Percentiles rank a stretch among this genome's conserved stretches.
Evolutionary conservation across 495 filamentous ascomycete genomes (phyloP).

Genomic region (Bombardia bombarda): DNA sequence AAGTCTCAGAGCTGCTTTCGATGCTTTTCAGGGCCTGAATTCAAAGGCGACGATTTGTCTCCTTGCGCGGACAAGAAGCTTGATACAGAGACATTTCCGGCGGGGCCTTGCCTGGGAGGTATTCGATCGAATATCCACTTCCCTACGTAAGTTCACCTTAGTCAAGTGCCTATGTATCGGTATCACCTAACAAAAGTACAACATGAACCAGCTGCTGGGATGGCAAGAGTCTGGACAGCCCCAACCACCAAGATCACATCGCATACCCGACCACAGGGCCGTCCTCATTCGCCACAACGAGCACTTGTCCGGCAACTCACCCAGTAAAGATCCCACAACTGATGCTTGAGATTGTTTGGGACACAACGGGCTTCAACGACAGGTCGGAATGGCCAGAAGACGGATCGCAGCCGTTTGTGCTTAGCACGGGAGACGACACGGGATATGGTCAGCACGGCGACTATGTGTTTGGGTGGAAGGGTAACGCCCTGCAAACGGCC

Average conservation of each 20-base stretch:
- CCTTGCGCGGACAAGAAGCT: not conserved
- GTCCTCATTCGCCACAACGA: slow-evolving; percentile 4
- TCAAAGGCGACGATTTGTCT: slow-evolving; percentile 28
- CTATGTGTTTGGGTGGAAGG: slow-evolving; percentile 42
- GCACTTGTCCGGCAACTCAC: slow-evolving; percentile 14
- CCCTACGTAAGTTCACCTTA: slow-evolving; percentile 4
- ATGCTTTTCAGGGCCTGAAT: slow-evolving; percentile 35
- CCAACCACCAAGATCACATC: slow-evolving; percentile 33
- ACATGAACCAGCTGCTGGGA: slow-evolving; percentile 23
- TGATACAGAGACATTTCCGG: slow-evolving; percentile 19
- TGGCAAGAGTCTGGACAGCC: slow-evolving; percentile 22
- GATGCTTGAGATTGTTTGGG: not conserved
- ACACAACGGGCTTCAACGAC: slow-evolving; percentile 27
- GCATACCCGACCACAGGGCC: slow-evolving; percentile 17
- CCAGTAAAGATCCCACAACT: slow-evolving; percentile 20
- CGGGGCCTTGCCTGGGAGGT: slow-evolving; percentile 21
- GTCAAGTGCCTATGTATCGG: too few species aligned
- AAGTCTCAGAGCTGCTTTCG: slow-evolving; percentile 20
- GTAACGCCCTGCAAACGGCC: slow-evolving; percentile 32
- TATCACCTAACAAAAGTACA: too few species aligned
- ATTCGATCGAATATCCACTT: slow-evolving; percentile 28
- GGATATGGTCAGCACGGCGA: slow-evolving; percentile 40
- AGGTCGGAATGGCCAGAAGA: slow-evolving; percentile 29
- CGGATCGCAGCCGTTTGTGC: slow-evolving; percentile 37
- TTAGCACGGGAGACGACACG: slow-evolving; percentile 31